Conservation (phyloP, 169 alveolate species). For the Eimeria nieschulzi region DNA sequence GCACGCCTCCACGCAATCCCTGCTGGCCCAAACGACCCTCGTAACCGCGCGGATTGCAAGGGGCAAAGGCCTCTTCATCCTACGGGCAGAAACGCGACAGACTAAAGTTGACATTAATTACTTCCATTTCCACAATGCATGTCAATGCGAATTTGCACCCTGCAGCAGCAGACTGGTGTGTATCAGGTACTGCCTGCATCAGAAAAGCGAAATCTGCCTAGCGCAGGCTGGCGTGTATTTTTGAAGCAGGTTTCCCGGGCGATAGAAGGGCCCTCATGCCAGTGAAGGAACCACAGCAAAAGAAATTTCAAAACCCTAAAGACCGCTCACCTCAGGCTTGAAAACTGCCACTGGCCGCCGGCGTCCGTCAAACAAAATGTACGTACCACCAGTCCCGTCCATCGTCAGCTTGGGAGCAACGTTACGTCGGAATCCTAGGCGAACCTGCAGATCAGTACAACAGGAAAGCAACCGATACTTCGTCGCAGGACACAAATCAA, state of each 20-base stretch:
- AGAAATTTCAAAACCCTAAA: no score
- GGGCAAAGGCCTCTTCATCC: constrained; percentile 99
- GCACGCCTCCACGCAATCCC: constrained; percentile 93
- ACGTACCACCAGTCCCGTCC: constrained; percentile 99
- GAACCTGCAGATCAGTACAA: constrained; percentile 80
- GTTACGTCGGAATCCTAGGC: constrained; percentile 91
- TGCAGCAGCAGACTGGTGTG: constrained; percentile 5
- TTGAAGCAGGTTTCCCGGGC: no score
- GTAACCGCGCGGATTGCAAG: constrained; percentile 97
- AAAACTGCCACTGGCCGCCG: constrained; percentile 94
- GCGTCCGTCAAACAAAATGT: constrained; percentile 90
- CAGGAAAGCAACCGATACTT: background rate
- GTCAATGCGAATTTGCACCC: background rate
- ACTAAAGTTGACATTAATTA: background rate
- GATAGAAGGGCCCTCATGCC: no score
- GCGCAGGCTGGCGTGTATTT: no score
- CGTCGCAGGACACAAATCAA: background rate
- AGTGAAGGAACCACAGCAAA: no score
- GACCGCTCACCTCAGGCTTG: constrained; percentile 89
- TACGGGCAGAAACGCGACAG: constrained; percentile 34
- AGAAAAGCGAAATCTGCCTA: no score
- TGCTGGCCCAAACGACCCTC: constrained; percentile 93
- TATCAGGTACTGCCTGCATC: background rate
- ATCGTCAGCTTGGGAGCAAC: constrained; percentile 96
- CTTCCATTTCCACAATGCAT: background rate